These are phyloP conservation scores for Lichtheimia ramosa DNA, from an alignment of 371 early-diverging fungal genomes.

Conservation along the genomic window DNA sequence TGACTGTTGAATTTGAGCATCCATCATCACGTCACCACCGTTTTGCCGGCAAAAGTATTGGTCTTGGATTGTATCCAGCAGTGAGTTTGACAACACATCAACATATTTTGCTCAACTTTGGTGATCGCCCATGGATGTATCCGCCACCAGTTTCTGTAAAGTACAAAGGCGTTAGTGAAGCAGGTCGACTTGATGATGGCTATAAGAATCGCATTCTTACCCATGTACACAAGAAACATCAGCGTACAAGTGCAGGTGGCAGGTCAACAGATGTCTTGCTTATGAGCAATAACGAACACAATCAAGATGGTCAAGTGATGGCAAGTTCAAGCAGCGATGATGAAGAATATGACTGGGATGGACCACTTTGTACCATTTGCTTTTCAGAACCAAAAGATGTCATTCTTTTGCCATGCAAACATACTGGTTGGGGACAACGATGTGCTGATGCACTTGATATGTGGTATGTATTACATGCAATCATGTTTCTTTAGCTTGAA, in stretches of 20 bases:
- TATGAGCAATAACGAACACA: slow-evolving; percentile 9
- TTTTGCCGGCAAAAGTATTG: slow-evolving; percentile 5
- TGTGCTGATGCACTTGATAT: slow-evolving; percentile 36
- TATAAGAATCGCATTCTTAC: slow-evolving; percentile 24
- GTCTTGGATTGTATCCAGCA: slow-evolving; percentile 45
- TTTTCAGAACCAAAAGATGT: slow-evolving; percentile 44
- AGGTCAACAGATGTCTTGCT: slow-evolving; percentile 1
- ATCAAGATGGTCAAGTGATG: slow-evolving; percentile 7
- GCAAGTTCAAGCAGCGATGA: neutral
- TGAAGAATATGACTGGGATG: slow-evolving; percentile 31
- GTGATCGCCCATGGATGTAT: slow-evolving; percentile 49
- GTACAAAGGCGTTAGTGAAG: slow-evolving; percentile 33
- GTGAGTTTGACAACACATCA: slow-evolving; percentile 48
- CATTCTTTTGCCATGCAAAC: slow-evolving; percentile 41
- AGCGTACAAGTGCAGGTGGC: slow-evolving; percentile 6
- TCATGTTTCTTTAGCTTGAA: neutral
- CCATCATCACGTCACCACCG: slow-evolving; percentile 17
- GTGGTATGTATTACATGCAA: slow-evolving; percentile 29
- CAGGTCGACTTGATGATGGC: slow-evolving; percentile 21
- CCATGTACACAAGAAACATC: slow-evolving; percentile 19
- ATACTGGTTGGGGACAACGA: slow-evolving; percentile 37
- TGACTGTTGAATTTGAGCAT: slow-evolving; percentile 47
- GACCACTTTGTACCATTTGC: slow-evolving; percentile 41
- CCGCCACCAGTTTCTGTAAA: slow-evolving; percentile 31
- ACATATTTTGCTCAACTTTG: slow-evolving; percentile 44